Conservation (phyloP, 192 early-diverging fungal species). For the Coemansia sp. region DNA sequence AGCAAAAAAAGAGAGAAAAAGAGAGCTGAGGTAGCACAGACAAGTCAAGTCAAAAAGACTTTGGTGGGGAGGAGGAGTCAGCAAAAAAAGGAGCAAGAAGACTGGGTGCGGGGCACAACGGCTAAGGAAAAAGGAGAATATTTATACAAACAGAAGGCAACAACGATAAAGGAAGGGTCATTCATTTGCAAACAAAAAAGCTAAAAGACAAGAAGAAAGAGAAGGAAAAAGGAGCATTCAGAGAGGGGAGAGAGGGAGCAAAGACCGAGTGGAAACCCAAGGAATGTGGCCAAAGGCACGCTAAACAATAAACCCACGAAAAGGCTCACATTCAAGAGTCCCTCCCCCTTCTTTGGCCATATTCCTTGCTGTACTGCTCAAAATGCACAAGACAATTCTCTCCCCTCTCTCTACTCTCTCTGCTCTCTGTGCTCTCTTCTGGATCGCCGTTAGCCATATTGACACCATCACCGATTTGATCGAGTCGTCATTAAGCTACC, state of each 20-base stretch:
- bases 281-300: constrained; percentile 11
- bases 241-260: not conserved
- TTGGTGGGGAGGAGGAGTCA: not conserved
- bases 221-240: constrained; percentile 7
- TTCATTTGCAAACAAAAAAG: constrained; percentile 1
- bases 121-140: not conserved
- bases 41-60: too few species aligned
- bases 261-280: not conserved
- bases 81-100: constrained; percentile 7
- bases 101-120: constrained; percentile 1
- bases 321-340: not conserved
- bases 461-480: too few species aligned
- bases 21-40: not conserved
- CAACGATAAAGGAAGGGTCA: not conserved
- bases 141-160: constrained; percentile 6
- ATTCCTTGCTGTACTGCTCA: not conserved
- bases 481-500: too few species aligned
- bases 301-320: constrained; percentile 15
- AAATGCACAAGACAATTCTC: too few species aligned
- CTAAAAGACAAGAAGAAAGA: not conserved
- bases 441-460: too few species aligned
- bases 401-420: too few species aligned
- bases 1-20: not conserved
- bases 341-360: not conserved
- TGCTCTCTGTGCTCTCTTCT: too few species aligned